Conservation (phyloP, 805 yeast genomes). For the Wilhelminamyces savonicus region DNA sequence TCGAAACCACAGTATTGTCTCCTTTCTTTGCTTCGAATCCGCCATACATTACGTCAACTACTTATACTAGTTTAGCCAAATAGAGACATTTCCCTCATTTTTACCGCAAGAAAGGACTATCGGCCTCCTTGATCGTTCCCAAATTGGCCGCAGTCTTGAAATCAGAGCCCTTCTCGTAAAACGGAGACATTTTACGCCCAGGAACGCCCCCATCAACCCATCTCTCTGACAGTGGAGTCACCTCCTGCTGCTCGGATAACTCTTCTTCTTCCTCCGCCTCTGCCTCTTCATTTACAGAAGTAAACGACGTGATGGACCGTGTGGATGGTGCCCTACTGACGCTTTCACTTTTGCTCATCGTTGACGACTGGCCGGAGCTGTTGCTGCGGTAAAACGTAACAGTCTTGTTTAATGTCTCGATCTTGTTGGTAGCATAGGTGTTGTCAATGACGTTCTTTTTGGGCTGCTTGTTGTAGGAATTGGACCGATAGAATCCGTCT, state of each 20-base stretch:
- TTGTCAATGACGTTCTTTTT: slow-evolving; percentile 17
- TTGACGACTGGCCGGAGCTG: slow-evolving; percentile 11
- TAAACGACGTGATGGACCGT: slow-evolving; percentile 21
- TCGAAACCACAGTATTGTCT: no score
- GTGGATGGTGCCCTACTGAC: slow-evolving; percentile 24
- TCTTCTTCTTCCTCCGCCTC: slow-evolving; percentile 13
- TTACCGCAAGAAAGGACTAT: slow-evolving; percentile 6
- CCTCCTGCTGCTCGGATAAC: background rate
- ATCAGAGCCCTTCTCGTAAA: slow-evolving; percentile 7
- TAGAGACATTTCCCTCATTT: no score
- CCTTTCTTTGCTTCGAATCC: no score
- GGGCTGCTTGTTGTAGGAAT: slow-evolving; percentile 35
- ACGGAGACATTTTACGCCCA: background rate
- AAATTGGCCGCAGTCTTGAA: slow-evolving; percentile 6
- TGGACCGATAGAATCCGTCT: slow-evolving; percentile 22
- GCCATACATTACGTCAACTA: no score
- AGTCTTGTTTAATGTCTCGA: slow-evolving; percentile 31
- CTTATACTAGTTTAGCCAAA: no score
- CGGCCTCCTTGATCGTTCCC: slow-evolving; percentile 17
- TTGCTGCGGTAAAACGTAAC: slow-evolving; percentile 35
- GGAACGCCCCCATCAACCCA: background rate
- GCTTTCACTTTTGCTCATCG: slow-evolving; percentile 10
- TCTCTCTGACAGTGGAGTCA: background rate
- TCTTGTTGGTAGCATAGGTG: slow-evolving; percentile 22
- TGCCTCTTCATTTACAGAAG: slow-evolving; percentile 18